Conservation (phyloP, 2,329 filamentous ascomycete genomes). For the Amauroascus verrucosus region DNA sequence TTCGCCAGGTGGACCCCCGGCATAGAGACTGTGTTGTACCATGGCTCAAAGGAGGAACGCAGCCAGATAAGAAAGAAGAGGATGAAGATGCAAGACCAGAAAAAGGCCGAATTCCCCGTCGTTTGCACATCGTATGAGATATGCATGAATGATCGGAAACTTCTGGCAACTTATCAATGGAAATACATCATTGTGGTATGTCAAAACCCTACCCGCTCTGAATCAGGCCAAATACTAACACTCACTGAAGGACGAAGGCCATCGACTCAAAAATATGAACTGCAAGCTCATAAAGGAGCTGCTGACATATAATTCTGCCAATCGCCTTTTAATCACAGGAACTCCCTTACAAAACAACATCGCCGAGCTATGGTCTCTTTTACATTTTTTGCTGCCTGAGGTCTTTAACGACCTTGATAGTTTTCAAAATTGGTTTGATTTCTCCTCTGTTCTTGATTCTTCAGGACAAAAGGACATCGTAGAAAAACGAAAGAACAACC, state of each 20-base stretch:
- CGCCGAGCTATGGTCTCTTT: slow-evolving; percentile 83
- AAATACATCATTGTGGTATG: slow-evolving; percentile 89
- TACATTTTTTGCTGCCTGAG: slow-evolving; percentile 85
- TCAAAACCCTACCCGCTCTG: slow-evolving; percentile 12
- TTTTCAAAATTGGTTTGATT: slow-evolving; percentile 96
- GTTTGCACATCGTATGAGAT: slow-evolving; percentile 96
- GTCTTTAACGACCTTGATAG: slow-evolving; percentile 90
- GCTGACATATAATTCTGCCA: slow-evolving; percentile 79
- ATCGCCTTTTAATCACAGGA: slow-evolving; percentile 82
- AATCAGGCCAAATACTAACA: slow-evolving; percentile 20
- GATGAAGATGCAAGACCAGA: slow-evolving; percentile 57
- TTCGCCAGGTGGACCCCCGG: slow-evolving; percentile 81
- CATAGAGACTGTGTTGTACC: slow-evolving; percentile 83
- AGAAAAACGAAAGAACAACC: slow-evolving; percentile 63
- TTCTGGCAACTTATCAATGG: slow-evolving; percentile 77
- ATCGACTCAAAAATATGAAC: slow-evolving; percentile 94
- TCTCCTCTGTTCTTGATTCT: slow-evolving; percentile 80
- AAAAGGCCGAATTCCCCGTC: slow-evolving; percentile 67
- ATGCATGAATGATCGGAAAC: slow-evolving; percentile 77
- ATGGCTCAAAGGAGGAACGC: slow-evolving; percentile 71
- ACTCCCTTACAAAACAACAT: slow-evolving; percentile 94
- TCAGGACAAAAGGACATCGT: slow-evolving; percentile 66
- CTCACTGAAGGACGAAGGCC: slow-evolving; percentile 66
- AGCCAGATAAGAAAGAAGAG: slow-evolving; percentile 61
- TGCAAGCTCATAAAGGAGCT: slow-evolving; percentile 83